Conservation (phyloP, 192 early-diverging fungal genomes). For the Spizellomyces sp. region DNA sequence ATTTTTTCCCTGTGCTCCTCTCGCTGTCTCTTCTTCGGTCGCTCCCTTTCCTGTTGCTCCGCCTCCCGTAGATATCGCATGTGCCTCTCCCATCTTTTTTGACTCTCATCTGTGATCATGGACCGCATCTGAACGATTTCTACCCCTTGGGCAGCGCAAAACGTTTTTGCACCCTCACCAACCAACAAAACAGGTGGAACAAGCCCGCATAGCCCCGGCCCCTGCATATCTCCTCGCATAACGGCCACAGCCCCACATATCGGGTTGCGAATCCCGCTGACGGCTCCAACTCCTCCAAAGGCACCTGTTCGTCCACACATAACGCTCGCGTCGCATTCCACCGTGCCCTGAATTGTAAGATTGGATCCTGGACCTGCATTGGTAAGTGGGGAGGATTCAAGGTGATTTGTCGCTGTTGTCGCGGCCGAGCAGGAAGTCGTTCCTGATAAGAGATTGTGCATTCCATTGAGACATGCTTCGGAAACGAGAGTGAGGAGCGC, state of each 20-base stretch:
- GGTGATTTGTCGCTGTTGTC: conserved; percentile 1
- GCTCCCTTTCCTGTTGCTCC: not conserved
- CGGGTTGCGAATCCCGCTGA: conserved; percentile 68
- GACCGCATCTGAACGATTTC: not conserved
- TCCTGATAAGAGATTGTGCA: not conserved
- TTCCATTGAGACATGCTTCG: not conserved
- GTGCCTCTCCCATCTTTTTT: conserved; percentile 11
- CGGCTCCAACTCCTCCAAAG: conserved; percentile 79
- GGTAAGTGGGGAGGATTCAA: conserved; percentile 54
- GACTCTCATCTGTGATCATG: conserved; percentile 7
- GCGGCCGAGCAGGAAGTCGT: not conserved
- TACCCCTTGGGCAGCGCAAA: conserved; percentile 11
- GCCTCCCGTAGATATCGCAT: conserved; percentile 5
- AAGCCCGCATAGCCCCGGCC: conserved; percentile 50
- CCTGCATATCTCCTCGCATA: conserved; percentile 47
- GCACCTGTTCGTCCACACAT: conserved; percentile 59
- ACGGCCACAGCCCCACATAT: conserved; percentile 51
- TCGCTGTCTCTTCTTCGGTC: not conserved
- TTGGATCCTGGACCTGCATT: conserved; percentile 80
- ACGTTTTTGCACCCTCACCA: conserved; percentile 55
- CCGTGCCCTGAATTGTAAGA: conserved; percentile 66
- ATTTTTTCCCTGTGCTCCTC: not conserved
- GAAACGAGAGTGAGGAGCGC: not conserved
- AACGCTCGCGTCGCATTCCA: conserved; percentile 89
- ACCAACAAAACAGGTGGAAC: conserved; percentile 58